phyloP scores from a whole-genome alignment of 2,329 filamentous ascomycete genomes.

The Sporothrix globosa region DNA sequence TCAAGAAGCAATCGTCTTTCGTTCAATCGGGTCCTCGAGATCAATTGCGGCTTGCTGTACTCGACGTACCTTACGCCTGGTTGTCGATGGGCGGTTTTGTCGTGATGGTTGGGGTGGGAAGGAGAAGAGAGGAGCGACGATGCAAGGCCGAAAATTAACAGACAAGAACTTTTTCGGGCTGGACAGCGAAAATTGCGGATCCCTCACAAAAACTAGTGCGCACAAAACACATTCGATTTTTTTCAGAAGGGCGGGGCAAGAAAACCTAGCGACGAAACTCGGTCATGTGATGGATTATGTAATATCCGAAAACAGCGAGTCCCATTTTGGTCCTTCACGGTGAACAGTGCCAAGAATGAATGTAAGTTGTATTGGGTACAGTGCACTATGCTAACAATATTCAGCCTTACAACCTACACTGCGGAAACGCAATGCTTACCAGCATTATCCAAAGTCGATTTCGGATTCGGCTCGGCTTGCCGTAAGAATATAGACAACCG shows the following conservation, averaged over 20 bases:
- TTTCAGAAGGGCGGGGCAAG: slow-evolving; percentile 32
- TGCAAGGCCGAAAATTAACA: slow-evolving; percentile 30
- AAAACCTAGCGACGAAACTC: slow-evolving; percentile 21
- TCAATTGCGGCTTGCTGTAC: background rate
- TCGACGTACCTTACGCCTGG: slow-evolving; percentile 35
- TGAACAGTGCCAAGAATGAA: no score
- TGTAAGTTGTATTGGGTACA: no score
- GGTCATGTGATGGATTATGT: slow-evolving; percentile 26
- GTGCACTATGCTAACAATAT: background rate
- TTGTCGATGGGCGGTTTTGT: slow-evolving; percentile 34
- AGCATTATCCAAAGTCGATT: background rate
- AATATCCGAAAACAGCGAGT: background rate
- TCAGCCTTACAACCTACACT: background rate
- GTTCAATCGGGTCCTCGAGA: background rate
- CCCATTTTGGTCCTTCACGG: background rate
- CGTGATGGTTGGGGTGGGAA: slow-evolving; percentile 32
- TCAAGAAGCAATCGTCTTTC: background rate
- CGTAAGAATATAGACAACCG: background rate
- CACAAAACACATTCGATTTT: slow-evolving; percentile 33
- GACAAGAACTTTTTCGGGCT: slow-evolving; percentile 29
- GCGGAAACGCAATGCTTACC: background rate
- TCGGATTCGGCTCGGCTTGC: background rate
- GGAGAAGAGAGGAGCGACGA: slow-evolving; percentile 26
- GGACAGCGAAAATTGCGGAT: slow-evolving; percentile 30
- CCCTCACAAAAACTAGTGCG: slow-evolving; percentile 36